phyloP scores from a whole-genome alignment of 176 grass and related monocot species.

The Ensete ventricosum region DNA sequence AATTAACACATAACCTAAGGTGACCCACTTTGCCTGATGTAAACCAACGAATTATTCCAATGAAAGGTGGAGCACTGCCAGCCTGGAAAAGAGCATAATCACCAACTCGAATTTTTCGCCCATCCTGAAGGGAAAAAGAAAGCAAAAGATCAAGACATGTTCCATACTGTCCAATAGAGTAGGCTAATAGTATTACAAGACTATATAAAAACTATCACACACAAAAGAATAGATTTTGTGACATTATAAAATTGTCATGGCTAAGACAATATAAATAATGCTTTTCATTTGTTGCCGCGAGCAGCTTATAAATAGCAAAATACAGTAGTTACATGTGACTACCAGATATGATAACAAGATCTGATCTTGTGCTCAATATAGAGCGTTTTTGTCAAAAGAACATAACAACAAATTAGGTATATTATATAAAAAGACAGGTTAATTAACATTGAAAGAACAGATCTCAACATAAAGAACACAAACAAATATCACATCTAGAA shows the following conservation, averaged over 20 bases:
- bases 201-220: not conserved
- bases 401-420: too few species aligned
- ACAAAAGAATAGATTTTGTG: not conserved
- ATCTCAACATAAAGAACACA: too few species aligned
- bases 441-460: too few species aligned
- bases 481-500: too few species aligned
- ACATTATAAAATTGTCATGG: too few species aligned
- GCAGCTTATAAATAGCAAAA: not conserved
- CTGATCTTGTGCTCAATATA: too few species aligned
- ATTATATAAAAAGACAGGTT: too few species aligned
- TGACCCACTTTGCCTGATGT: slow-evolving; percentile 34
- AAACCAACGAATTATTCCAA: slow-evolving; percentile 71
- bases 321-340: too few species aligned
- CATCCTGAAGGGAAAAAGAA: slow-evolving; percentile 36
- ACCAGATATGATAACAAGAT: too few species aligned
- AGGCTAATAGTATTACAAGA: not conserved
- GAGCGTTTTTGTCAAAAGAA: too few species aligned
- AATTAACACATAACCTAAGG: slow-evolving; percentile 57
- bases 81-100: slow-evolving; percentile 65
- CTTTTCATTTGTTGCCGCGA: not conserved
- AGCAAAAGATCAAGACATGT: not conserved
- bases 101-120: slow-evolving; percentile 52
- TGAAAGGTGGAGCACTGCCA: slow-evolving; percentile 57
- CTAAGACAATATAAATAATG: too few species aligned
- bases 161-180: not conserved